Evolutionary conservation across 352 stramenopile species (phyloP).

Genomic region (Pythium folliculosum): DNA sequence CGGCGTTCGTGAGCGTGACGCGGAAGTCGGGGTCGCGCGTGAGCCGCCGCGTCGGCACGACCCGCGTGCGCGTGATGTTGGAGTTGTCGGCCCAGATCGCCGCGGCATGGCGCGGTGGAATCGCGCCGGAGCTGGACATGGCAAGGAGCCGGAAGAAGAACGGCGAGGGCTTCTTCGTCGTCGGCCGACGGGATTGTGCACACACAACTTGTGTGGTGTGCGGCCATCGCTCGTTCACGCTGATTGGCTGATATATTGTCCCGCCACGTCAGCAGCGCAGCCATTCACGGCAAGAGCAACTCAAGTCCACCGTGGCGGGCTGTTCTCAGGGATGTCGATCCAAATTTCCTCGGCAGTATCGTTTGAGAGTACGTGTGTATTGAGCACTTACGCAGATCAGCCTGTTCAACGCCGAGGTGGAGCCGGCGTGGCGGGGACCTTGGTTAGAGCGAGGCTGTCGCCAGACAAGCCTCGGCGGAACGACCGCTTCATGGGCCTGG

Average conservation of each 20-base stretch:
- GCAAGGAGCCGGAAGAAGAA: too few relatives aligned
- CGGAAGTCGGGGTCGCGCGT: constrained; percentile 8
- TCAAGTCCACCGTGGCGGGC: too few relatives aligned
- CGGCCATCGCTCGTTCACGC: too few relatives aligned
- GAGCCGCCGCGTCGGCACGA: constrained; percentile 26
- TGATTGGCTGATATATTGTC: too few relatives aligned
- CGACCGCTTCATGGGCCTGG: background rate
- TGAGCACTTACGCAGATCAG: background rate
- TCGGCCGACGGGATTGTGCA: too few relatives aligned
- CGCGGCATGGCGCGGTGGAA: constrained; percentile 10
- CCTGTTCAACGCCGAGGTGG: background rate
- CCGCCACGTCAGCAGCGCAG: too few relatives aligned
- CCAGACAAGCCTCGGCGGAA: background rate
- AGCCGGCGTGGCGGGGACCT: background rate
- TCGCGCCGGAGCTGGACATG: background rate
- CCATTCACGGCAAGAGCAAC: too few relatives aligned
- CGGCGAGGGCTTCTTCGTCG: too few relatives aligned
- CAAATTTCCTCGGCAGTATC: too few relatives aligned
- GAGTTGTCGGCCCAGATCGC: constrained; percentile 36
- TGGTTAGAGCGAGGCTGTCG: background rate
- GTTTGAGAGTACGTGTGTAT: background rate
- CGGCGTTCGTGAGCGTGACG: constrained; percentile 30
- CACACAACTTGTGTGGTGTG: too few relatives aligned
- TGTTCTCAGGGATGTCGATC: too few relatives aligned
- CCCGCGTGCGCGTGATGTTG: constrained; percentile 31